These are phyloP conservation scores for Mycena floridula DNA, from an alignment of 768 basidiomycete genomes.

Conservation along the genomic window DNA sequence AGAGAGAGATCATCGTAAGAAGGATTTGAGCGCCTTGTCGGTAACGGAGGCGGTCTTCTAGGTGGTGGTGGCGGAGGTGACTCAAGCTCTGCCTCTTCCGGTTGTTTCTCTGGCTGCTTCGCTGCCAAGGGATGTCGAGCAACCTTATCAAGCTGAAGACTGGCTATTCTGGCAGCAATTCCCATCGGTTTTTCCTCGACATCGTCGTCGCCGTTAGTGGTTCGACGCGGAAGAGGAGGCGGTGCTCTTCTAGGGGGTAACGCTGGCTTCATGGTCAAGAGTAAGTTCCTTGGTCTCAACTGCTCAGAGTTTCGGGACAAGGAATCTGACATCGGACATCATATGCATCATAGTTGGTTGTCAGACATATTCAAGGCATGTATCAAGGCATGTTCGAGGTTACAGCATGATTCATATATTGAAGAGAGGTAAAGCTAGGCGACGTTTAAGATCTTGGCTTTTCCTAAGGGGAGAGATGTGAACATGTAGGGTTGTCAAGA, in stretches of 20 bases:
- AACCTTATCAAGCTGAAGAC: conserved; percentile 20
- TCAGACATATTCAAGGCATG: no score
- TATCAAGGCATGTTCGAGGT: no score
- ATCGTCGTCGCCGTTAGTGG: conserved; percentile 7
- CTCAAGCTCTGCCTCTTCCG: conserved; percentile 3
- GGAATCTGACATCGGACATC: no score
- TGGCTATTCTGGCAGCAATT: conserved; percentile 27
- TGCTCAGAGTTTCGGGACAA: no score
- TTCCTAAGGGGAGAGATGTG: conserved; percentile 38
- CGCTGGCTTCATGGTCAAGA: conserved; percentile 13
- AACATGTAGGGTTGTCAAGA: background rate
- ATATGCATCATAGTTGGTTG: no score
- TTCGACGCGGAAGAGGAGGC: conserved; percentile 8
- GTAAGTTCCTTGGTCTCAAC: background rate
- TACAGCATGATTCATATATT: no score
- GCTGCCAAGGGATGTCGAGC: conserved; percentile 5
- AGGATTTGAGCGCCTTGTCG: background rate
- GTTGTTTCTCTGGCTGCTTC: conserved; percentile 8
- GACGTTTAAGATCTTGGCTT: conserved; percentile 67
- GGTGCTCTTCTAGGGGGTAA: conserved; percentile 23
- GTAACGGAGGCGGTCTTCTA: no score
- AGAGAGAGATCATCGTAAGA: conserved; percentile 5
- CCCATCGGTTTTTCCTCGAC: conserved; percentile 7
- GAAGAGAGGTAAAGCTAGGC: background rate
- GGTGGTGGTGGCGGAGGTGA: conserved; percentile 14